Evolutionary conservation across 805 yeast genomes (phyloP), one percentile per base, ranked within the genome.

Genomic region (Candida piceae): DNA sequence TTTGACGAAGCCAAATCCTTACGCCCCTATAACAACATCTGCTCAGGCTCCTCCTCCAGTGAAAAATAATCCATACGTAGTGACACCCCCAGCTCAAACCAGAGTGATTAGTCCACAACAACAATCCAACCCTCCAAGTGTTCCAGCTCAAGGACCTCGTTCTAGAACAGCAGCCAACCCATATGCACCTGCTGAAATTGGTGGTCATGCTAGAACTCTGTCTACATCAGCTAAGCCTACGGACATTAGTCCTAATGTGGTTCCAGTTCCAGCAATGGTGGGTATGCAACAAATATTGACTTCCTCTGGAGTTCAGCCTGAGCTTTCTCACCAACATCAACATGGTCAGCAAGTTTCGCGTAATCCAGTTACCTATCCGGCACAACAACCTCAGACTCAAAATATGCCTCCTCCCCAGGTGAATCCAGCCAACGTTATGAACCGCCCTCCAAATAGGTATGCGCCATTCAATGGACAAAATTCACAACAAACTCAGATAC

Each of bases 121-220:
- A n/a, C n/a, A n/a, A n/a, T n/a, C n/a, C n/a, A n/a, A n/a, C n/a
- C n/a, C n/a, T n/a, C n/a, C n/a, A n/a, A n/a, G n/a, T n/a, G n/a
- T n/a, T n/a, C n/a, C n/a, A n/a, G n/a, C n/a, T n/a, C n/a, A n/a
- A n/a, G n/a, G n/a, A n/a, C n/a, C n/a, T n/a, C 36, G 35, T 3
- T 20, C 36, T 3, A 36, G 50, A 28, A 45, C 40, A 29, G 16
- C 52, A 4, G 35, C 51, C 9, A 57, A 58, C 30, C 61, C 62
- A 5, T 57, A 57, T 46, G 63, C 61, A 17, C 63, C 63, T 12
- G 45, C 55, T 2, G 53, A 49, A 20, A 51, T 33, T 9, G 61
- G 60, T 5, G 63, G 61, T 2, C 63, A 54, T 41, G 50, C 53
- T 4, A 47, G 58, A 37, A 50, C 52, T 2, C 16, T 43, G 1